Evolutionary conservation across 2,329 filamentous ascomycete species (phyloP).

Genomic region (Thielaviopsis euricoi): DNA sequence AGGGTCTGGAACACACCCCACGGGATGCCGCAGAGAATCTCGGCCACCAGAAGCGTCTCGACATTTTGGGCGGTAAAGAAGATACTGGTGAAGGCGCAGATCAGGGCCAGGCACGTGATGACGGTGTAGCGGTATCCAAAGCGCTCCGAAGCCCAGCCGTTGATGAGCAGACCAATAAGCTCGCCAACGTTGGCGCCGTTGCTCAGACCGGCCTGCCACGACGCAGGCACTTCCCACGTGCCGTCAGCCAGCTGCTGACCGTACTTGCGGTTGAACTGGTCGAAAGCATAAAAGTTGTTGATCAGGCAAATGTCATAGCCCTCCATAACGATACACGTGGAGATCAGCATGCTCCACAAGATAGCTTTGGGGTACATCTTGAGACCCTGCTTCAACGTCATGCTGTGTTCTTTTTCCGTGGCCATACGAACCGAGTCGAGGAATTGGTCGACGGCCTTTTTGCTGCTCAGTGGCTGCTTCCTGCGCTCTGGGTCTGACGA

Average conservation of each 20-base stretch:
- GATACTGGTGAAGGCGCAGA: constrained; percentile 42
- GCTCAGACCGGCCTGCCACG: constrained; percentile 46
- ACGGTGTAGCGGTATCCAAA: constrained; percentile 52
- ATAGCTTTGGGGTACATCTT: constrained; percentile 77
- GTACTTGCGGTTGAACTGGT: constrained; percentile 41
- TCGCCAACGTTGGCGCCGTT: constrained; percentile 45
- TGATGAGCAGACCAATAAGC: constrained; percentile 49
- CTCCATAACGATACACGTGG: constrained; percentile 85
- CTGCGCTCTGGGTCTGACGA: constrained; percentile 91
- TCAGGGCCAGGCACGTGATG: constrained; percentile 35
- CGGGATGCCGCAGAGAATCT: constrained; percentile 46
- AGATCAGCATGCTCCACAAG: constrained; percentile 68
- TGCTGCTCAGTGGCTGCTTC: constrained; percentile 41
- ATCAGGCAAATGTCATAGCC: constrained; percentile 71
- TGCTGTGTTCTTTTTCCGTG: constrained; percentile 46
- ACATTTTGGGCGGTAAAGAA: constrained; percentile 49
- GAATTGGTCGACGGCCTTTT: constrained; percentile 13
- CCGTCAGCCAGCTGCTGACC: constrained; percentile 30
- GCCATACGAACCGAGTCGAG: constrained; percentile 26
- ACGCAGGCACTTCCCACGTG: constrained; percentile 38
- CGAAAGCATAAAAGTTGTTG: constrained; percentile 58
- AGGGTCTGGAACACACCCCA: constrained; percentile 44
- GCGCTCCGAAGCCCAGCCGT: constrained; percentile 48
- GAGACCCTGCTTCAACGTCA: constrained; percentile 62
- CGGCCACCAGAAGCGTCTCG: constrained; percentile 39